Evolutionary conservation across 768 basidiomycete species (phyloP).

Genomic region (Phlegmacium glaucopus): DNA sequence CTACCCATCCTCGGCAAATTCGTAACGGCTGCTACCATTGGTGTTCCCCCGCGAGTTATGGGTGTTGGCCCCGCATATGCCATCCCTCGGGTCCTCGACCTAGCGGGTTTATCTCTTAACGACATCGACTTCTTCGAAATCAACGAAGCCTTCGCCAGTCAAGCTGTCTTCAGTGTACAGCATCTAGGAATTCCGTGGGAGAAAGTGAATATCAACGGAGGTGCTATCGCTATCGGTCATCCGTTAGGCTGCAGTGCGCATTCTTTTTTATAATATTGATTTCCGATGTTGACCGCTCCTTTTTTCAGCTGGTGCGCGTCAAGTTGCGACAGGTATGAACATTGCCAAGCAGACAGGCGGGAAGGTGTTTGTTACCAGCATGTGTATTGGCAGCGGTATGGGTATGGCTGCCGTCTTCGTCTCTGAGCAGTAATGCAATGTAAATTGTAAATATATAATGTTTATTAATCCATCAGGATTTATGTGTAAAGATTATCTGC

Average conservation of each 20-base stretch:
- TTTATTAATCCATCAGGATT: neutral
- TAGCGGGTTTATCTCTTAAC: slow-evolving; percentile 56
- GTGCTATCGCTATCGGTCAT: slow-evolving; percentile 88
- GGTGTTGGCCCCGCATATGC: slow-evolving; percentile 90
- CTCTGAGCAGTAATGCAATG: slow-evolving; percentile 59
- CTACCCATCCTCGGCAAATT: slow-evolving; percentile 89
- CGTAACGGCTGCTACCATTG: slow-evolving; percentile 63
- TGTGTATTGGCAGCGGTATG: slow-evolving; percentile 92
- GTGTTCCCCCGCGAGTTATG: slow-evolving; percentile 88
- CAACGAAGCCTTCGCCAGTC: slow-evolving; percentile 88
- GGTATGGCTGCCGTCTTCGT: slow-evolving; percentile 88
- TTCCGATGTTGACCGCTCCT: no score
- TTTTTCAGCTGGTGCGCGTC: slow-evolving; percentile 62
- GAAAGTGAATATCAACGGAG: slow-evolving; percentile 86
- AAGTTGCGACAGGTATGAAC: slow-evolving; percentile 81
- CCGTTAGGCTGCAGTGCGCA: slow-evolving; percentile 66
- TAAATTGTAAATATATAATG: neutral
- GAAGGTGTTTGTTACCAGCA: slow-evolving; percentile 82
- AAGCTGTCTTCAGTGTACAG: slow-evolving; percentile 72
- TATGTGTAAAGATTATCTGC: no score
- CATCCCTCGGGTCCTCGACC: slow-evolving; percentile 70
- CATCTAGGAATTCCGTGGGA: slow-evolving; percentile 65
- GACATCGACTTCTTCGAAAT: slow-evolving; percentile 93
- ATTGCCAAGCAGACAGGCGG: slow-evolving; percentile 74
- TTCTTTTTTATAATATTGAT: no score